A percentile compares a stretch with the other conserved stretches of the same genome.
Conservation (phyloP, 805 yeast genomes). For the Spathaspora arborariae region DNA sequence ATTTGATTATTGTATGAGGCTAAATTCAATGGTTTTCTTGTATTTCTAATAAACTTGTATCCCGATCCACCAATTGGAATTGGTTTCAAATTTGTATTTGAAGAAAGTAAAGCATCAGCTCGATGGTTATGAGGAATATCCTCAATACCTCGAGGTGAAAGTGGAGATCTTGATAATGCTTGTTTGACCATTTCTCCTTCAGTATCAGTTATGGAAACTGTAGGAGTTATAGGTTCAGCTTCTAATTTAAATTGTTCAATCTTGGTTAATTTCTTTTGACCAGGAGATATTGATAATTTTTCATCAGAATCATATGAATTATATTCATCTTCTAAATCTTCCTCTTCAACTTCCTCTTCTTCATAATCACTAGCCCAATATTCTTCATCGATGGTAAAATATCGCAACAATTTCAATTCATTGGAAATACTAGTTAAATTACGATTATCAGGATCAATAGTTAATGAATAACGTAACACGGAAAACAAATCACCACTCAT, state of each 20-base stretch:
- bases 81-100: constrained; percentile 33
- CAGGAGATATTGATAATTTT: constrained; percentile 13
- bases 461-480: constrained; percentile 72
- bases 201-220: not conserved
- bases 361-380: constrained; percentile 49
- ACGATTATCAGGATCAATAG: constrained; percentile 85
- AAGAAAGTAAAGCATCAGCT: constrained; percentile 41
- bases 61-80: constrained; percentile 34
- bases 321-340: constrained; percentile 16
- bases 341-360: constrained; percentile 44
- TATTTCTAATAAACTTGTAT: constrained; percentile 31
- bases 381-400: constrained; percentile 78
- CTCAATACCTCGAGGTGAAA: not conserved
- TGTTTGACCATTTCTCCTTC: not conserved
- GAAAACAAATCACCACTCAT: constrained; percentile 84
- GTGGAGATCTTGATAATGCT: not conserved
- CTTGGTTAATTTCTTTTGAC: constrained; percentile 5
- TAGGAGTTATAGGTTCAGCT: not conserved
- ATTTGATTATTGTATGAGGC: constrained; percentile 57
- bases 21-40: constrained; percentile 60
- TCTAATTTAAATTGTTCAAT: constrained; percentile 1
- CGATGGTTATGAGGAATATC: constrained; percentile 34
- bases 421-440: constrained; percentile 56
- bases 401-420: constrained; percentile 57
- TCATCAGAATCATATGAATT: constrained; percentile 6